Conservation (phyloP, 73 alveolate species). For the Paramecium caudatum region DNA sequence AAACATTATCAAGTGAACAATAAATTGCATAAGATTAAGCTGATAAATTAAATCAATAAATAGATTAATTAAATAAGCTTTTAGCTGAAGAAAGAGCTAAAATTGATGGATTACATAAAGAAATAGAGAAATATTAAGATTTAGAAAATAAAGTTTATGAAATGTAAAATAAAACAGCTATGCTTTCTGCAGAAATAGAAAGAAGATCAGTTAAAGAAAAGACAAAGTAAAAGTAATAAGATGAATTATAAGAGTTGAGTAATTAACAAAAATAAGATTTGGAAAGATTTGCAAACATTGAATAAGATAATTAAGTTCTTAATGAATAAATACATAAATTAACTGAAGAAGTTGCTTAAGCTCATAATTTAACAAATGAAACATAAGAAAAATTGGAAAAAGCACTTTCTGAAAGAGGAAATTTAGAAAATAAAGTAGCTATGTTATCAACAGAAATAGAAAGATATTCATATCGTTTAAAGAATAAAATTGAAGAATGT, state of each 20-base stretch:
- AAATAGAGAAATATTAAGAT: constrained; percentile 6
- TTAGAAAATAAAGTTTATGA: constrained; percentile 56
- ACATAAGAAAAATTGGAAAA: constrained; percentile 14
- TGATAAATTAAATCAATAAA: not conserved
- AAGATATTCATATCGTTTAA: constrained; percentile 3
- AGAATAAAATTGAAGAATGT: constrained; percentile 52
- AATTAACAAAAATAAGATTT: not conserved
- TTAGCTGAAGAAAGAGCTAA: constrained; percentile 30
- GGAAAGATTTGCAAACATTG: not conserved
- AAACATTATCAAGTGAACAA: constrained; percentile 1
- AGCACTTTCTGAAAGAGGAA: constrained; percentile 27
- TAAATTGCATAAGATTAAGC: not conserved
- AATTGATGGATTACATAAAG: constrained; percentile 55
- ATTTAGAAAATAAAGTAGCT: constrained; percentile 33
- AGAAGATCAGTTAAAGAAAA: constrained; percentile 49
- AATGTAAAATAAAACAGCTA: constrained; percentile 56
- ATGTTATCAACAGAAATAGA: constrained; percentile 58
- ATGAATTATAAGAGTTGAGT: not conserved
- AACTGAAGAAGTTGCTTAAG: not conserved
- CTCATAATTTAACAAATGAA: not conserved
- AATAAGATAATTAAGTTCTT: not conserved
- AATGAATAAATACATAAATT: not conserved
- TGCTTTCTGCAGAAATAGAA: constrained; percentile 63
- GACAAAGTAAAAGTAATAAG: constrained; percentile 1
- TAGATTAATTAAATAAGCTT: not conserved